Conservation (phyloP, 805 yeast species). For the Citeromyces nyonsensis region DNA sequence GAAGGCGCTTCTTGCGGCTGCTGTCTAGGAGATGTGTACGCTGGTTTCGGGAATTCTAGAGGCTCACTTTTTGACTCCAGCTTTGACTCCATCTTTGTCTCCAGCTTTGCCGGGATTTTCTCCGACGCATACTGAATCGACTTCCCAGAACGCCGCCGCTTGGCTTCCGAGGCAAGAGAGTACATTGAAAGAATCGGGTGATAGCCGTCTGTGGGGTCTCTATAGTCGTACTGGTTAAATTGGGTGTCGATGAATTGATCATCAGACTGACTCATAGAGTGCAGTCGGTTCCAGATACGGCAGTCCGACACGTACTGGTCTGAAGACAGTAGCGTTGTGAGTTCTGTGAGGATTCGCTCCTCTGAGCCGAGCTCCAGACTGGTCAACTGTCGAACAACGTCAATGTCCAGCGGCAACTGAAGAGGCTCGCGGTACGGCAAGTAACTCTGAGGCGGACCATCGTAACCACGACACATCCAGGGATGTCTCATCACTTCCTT, state of each 20-base stretch:
- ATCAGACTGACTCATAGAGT: conserved; percentile 18
- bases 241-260: conserved; percentile 2
- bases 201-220: conserved; percentile 3
- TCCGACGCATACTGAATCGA: conserved; percentile 6
- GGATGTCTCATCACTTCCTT: conserved; percentile 74
- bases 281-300: conserved; percentile 36
- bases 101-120: not conserved
- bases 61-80: conserved; percentile 19
- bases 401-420: conserved; percentile 47
- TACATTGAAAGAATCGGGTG: conserved; percentile 86
- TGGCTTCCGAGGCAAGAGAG: conserved; percentile 74
- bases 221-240: not conserved
- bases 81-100: not conserved
- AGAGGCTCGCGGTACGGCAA: conserved; percentile 73
- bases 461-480: conserved; percentile 89
- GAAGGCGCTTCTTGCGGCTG: conserved; percentile 7
- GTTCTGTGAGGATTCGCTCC: conserved; percentile 36
- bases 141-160: conserved; percentile 50
- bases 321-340: conserved; percentile 43
- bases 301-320: conserved; percentile 49
- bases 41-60: conserved; percentile 17
- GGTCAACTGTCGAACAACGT: conserved; percentile 60
- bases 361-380: conserved; percentile 67
- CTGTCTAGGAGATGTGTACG: conserved; percentile 21
- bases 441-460: conserved; percentile 51